These are phyloP conservation scores for Hypsizygus marmoreus DNA, from an alignment of 768 basidiomycete species.

Conservation along the genomic window DNA sequence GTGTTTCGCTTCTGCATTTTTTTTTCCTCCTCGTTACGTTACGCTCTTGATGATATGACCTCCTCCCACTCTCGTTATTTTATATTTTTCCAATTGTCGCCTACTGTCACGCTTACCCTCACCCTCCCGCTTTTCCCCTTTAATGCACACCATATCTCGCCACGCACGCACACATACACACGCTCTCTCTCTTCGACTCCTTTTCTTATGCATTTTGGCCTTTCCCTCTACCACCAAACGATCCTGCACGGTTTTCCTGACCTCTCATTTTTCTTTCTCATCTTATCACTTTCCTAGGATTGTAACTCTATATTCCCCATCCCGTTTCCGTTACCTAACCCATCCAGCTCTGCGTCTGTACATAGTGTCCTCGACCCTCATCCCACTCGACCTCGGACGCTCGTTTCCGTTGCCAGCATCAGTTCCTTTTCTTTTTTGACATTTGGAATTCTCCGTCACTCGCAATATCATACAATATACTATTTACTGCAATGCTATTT, in stretches of 20 bases:
- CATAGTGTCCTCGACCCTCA: no score
- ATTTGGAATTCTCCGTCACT: no score
- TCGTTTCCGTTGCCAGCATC: no score
- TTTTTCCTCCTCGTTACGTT: background rate
- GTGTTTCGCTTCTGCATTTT: background rate
- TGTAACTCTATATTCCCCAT: constrained; percentile 22
- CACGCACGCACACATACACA: constrained; percentile 4
- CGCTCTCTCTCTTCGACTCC: constrained; percentile 2
- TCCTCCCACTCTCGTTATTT: constrained; percentile 12
- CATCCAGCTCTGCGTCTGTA: no score
- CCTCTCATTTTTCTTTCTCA: constrained; percentile 4
- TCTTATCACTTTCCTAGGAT: constrained; percentile 16
- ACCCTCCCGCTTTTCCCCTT: constrained; percentile 6
- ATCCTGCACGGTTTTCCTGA: constrained; percentile 7
- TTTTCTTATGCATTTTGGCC: constrained; percentile 18
- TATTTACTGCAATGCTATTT: constrained; percentile 1
- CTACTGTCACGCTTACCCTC: constrained; percentile 11
- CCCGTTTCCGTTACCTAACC: no score
- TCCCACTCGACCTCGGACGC: no score
- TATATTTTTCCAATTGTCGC: constrained; percentile 5
- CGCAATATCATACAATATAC: constrained; percentile 10
- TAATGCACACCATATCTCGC: constrained; percentile 16
- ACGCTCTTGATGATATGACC: constrained; percentile 2
- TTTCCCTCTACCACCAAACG: constrained; percentile 4
- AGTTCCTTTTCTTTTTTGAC: no score